Conservation (phyloP, 257 asterid genomes). For the Leonotis leonurus region DNA sequence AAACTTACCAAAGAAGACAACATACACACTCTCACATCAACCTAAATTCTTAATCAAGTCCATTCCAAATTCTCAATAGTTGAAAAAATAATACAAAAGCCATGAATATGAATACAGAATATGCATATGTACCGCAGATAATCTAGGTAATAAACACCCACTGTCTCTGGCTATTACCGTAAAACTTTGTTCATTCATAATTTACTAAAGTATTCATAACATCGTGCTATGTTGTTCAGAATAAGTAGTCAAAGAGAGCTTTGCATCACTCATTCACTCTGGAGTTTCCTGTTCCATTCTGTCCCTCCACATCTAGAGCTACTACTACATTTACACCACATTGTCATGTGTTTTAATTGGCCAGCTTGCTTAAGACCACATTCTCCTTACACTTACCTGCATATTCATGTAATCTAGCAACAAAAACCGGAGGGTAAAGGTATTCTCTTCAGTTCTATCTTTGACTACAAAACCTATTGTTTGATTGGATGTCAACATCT, state of each 20-base stretch:
- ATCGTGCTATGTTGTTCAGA: slow-evolving; percentile 12
- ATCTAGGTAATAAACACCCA: background rate
- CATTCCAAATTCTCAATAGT: background rate
- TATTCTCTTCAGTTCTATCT: background rate
- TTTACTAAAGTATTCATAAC: slow-evolving; percentile 3
- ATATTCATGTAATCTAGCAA: background rate
- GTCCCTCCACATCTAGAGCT: background rate
- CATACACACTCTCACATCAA: background rate
- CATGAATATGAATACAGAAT: background rate
- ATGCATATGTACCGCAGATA: background rate
- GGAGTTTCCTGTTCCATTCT: slow-evolving; percentile 2
- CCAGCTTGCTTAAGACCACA: slow-evolving; percentile 13
- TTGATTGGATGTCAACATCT: slow-evolving; percentile 7
- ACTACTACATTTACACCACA: background rate
- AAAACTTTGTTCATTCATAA: too few species aligned
- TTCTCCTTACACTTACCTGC: background rate
- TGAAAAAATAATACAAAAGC: too few species aligned
- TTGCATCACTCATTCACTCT: background rate
- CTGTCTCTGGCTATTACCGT: too few species aligned
- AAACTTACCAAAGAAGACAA: background rate
- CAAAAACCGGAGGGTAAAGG: background rate
- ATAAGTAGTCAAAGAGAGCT: background rate
- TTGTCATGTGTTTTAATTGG: slow-evolving; percentile 11
- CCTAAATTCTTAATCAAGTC: background rate
- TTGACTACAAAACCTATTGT: background rate